Evolutionary conservation across 768 basidiomycete genomes (phyloP).

Genomic region (Termitomyces sp.): DNA sequence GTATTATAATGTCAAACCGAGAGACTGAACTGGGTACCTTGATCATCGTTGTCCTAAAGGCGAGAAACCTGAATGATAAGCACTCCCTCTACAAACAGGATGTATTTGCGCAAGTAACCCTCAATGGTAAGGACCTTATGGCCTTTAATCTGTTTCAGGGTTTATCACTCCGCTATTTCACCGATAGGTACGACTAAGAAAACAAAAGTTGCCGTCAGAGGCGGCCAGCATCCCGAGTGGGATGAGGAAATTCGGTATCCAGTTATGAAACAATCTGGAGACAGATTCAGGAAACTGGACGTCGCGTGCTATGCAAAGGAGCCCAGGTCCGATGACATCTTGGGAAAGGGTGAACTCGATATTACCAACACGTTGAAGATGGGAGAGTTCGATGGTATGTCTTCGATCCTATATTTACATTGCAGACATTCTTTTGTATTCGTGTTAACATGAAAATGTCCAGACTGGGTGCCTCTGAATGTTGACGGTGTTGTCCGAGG

Average conservation of each 20-base stretch:
- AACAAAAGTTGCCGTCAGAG: conserved; percentile 73
- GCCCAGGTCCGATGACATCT: conserved; percentile 59
- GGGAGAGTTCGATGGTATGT: conserved; percentile 89
- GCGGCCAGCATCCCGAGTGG: conserved; percentile 93
- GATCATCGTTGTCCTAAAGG: conserved; percentile 82
- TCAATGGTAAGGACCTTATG: conserved; percentile 37
- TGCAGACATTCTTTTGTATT: background rate
- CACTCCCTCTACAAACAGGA: conserved; percentile 90
- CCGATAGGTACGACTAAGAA: conserved; percentile 51
- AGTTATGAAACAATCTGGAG: conserved; percentile 49
- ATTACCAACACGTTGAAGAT: conserved; percentile 74
- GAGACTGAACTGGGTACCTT: conserved; percentile 70
- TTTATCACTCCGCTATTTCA: background rate
- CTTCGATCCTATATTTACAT: background rate
- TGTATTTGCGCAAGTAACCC: conserved; percentile 65
- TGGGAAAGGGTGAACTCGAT: conserved; percentile 74
- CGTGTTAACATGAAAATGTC: background rate
- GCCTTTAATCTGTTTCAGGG: background rate
- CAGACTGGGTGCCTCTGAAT: conserved; percentile 32
- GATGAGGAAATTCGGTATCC: conserved; percentile 83
- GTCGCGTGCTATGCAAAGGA: conserved; percentile 83
- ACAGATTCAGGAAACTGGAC: conserved; percentile 58
- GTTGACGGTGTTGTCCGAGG: conserved; percentile 60
- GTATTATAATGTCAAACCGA: conserved; percentile 23
- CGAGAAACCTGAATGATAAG: conserved; percentile 74